A percentile compares a stretch with the other conserved stretches of the same genome.
Evolutionary conservation across 2,329 filamentous ascomycete genomes (phyloP).

Genomic region (Cercospora brassicicola): DNA sequence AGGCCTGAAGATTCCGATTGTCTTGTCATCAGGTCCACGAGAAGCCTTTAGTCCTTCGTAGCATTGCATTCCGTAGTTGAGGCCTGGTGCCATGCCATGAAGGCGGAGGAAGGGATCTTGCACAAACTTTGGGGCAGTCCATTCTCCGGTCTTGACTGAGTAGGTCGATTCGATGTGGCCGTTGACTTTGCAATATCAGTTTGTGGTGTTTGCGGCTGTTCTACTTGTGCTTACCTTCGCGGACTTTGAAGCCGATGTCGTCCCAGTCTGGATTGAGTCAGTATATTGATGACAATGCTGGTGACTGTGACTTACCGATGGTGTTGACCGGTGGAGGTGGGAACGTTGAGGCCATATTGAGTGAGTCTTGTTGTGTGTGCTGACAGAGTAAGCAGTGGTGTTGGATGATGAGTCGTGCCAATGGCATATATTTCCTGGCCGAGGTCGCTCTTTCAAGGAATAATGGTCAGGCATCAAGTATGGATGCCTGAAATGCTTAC

Average conservation of each 20-base stretch:
- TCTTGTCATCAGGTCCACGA: constrained; percentile 67
- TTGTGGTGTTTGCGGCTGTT: neutral
- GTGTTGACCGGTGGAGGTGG: constrained; percentile 75
- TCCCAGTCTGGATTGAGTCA: constrained; percentile 69
- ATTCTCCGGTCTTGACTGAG: constrained; percentile 70
- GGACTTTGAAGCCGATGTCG: constrained; percentile 87
- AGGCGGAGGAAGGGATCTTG: constrained; percentile 80
- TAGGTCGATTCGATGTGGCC: constrained; percentile 90
- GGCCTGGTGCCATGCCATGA: constrained; percentile 89
- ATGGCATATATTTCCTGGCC: constrained; percentile 8
- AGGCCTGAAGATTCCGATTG: constrained; percentile 85
- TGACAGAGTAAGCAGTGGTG: neutral
- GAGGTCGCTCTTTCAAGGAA: constrained; percentile 5
- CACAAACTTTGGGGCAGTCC: constrained; percentile 77
- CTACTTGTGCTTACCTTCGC: constrained; percentile 65
- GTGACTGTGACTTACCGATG: constrained; percentile 56
- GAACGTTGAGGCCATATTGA: constrained; percentile 50
- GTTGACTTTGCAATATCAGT: constrained; percentile 59
- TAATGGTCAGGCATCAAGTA: neutral
- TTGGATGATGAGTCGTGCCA: constrained; percentile 3
- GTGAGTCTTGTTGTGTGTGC: neutral
- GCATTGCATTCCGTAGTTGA: constrained; percentile 97
- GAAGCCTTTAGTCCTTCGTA: constrained; percentile 99
- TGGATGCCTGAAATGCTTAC: neutral
- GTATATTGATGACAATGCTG: neutral